Evolutionary conservation across 306 rosid species (phyloP), one percentile per base, ranked within the genome.

Genomic region (Acacia crassicarpa): DNA sequence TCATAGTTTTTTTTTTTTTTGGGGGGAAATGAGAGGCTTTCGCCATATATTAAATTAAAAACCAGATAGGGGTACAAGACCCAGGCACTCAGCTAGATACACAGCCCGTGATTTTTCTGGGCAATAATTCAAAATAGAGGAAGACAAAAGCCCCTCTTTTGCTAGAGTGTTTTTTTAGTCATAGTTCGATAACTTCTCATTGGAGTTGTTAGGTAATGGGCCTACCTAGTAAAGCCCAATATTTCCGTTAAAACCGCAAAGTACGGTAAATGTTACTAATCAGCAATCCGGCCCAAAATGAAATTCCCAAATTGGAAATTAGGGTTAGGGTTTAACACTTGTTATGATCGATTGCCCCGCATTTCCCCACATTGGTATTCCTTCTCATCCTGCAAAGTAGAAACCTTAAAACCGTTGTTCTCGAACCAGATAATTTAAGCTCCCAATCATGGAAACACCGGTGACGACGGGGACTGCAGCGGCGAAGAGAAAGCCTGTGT

Each of bases 401-500:
- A 67, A 67, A 67, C 49, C 48, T 23, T 4, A 19, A 67, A 20
- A 20, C 8, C 61, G 23, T 6, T 16, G 43, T 5, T 11, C 53
- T 68, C 32, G 17, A 41, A 20, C 11, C 19, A 12, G 51, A 9
- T 33, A 20, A 40, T 68, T 13, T 4, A n/a, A 38, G 48, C 25
- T 67, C 40, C 27, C 22, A 9, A 35, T 46, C 10, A 70, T 70
- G 56, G 56, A 20, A 44, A 43, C 75, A 8, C 54, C 56, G 17
- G 16, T 56, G 35, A 70, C 56, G 56, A 67, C 49, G 92, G 91
- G 86, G 49, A 83, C 92, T 76, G 80, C 78, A 41, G 67, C 89
- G 6, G 87, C 87, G 72, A 94, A 91, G 87, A 90, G 98, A 80
- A 89, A 94, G 83, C 98, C 98, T 0, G 97, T 94, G 51, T 94